A percentile compares a stretch with the other conserved stretches of the same genome.
Evolutionary conservation across 306 rosid species (phyloP).

Genomic region (Ormosia semicastrata): DNA sequence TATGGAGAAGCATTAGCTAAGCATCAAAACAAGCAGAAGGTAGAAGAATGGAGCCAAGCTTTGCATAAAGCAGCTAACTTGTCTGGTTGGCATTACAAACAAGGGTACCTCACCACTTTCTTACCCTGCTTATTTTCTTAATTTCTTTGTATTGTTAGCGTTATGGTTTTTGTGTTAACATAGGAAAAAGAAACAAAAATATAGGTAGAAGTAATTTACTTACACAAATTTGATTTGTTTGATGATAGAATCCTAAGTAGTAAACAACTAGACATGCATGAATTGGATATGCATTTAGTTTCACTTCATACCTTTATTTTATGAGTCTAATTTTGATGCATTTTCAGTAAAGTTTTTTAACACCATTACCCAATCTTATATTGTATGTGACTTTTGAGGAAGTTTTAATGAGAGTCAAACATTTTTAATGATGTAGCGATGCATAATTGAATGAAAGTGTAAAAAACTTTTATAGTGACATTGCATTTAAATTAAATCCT

Average conservation of each 20-base stretch:
- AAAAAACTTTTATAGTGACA: too few relatives aligned
- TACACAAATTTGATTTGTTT: not conserved
- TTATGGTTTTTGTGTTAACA: too few relatives aligned
- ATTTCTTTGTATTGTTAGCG: too few relatives aligned
- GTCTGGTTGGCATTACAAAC: conserved; percentile 11
- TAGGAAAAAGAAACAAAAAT: too few relatives aligned
- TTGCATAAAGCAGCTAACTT: not conserved
- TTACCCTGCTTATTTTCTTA: not conserved
- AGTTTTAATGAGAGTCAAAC: too few relatives aligned
- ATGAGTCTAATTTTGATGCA: too few relatives aligned
- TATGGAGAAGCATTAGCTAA: not conserved
- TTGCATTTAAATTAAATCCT: too few relatives aligned
- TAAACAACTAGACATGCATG: not conserved
- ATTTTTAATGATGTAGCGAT: too few relatives aligned
- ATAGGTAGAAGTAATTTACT: not conserved
- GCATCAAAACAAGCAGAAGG: not conserved
- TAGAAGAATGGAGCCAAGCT: not conserved
- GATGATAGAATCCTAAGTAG: not conserved
- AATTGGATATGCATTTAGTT: not conserved
- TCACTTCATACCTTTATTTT: not conserved
- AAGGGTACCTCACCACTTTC: not conserved
- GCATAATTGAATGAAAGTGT: too few relatives aligned
- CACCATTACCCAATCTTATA: too few relatives aligned
- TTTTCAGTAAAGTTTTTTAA: too few relatives aligned
- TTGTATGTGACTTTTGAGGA: too few relatives aligned